Evolutionary conservation across 495 filamentous ascomycete species (phyloP), one percentile per base, ranked within the genome.

Genomic region (Penicillium goetzii): DNA sequence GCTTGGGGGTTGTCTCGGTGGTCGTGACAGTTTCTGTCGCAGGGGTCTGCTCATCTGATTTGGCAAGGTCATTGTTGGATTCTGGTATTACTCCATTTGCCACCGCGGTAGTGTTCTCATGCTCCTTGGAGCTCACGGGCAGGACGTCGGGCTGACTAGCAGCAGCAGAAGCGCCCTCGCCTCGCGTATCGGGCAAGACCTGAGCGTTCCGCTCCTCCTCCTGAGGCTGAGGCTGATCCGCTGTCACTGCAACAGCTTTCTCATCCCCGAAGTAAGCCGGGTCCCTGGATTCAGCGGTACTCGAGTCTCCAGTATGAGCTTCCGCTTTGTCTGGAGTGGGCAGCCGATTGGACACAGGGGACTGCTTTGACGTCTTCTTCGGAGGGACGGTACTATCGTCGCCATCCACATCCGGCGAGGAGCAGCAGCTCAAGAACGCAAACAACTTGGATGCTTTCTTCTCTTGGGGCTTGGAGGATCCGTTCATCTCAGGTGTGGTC

Each of bases 391-490:
- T 68, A 47, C 80, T 71, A 47, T 90, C 90, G 41, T 87, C 85
- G 58, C 78, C 74, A 61, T 87, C 79, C 3, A 85, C 77, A 59
- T 88, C 85, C n/a, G 84, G 85, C 50, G 88, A 85, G 32, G 88
- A 87, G 73, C 92, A 97, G 80, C 93, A 97, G 56, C 84, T 88
- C 53, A 97, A 79, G 59, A 95, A 87, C 28, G 90, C 82, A 23
- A 96, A 77, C 40, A 97, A 77, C 11, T 86, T 76, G 32, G 68
- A 74, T 9, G 68, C 63, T 63, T 75, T 80, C 73, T 85, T 86
- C 78, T 89, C 91, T 72, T 88, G 89, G 58, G 81, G 74, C 69
- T 84, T 86, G 53, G 81, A 15, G 50, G 70, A 33, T 32, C 72
- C 73, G 43, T 68, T 72, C 69, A 74, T 64, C 33, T 77, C 74